These are phyloP conservation scores for Euphorbia lathyris DNA, from an alignment of 345 rosid genomes.

Conservation along the genomic window DNA sequence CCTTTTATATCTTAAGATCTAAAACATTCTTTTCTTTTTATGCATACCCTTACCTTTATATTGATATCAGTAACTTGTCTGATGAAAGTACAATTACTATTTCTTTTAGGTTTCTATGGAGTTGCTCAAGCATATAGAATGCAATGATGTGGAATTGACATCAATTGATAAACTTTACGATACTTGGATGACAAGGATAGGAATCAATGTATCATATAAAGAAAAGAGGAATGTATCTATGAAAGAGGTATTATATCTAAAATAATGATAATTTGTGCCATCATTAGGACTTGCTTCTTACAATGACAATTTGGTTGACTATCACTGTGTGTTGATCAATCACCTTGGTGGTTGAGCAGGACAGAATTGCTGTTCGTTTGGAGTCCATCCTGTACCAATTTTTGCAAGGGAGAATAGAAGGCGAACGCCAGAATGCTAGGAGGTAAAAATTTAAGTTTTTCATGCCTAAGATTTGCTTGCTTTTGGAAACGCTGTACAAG, in stretches of 20 bases:
- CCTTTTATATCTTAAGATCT: too few relatives aligned
- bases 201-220: slow-evolving; percentile 21
- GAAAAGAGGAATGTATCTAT: slow-evolving; percentile 17
- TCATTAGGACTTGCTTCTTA: too few relatives aligned
- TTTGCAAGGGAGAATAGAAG: slow-evolving; percentile 42
- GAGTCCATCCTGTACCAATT: slow-evolving; percentile 62
- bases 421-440: slow-evolving; percentile 47
- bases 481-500: not conserved
- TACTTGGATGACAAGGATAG: slow-evolving; percentile 69
- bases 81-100: not conserved
- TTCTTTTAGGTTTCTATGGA: slow-evolving; percentile 56
- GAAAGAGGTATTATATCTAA: slow-evolving; percentile 39
- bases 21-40: not conserved
- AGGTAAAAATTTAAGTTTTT: slow-evolving; percentile 36
- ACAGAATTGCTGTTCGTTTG: slow-evolving; percentile 49
- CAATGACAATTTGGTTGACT: not conserved
- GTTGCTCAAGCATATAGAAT: slow-evolving; percentile 43
- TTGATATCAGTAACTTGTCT: not conserved
- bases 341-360: slow-evolving; percentile 40
- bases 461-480: not conserved
- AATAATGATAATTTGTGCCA: not conserved
- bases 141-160: slow-evolving; percentile 21
- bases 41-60: not conserved
- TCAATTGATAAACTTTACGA: slow-evolving; percentile 49
- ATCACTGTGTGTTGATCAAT: not conserved